Evolutionary conservation across 768 basidiomycete genomes (phyloP), one percentile per base, ranked within the genome.

Genomic region (Mrakia frigida): DNA sequence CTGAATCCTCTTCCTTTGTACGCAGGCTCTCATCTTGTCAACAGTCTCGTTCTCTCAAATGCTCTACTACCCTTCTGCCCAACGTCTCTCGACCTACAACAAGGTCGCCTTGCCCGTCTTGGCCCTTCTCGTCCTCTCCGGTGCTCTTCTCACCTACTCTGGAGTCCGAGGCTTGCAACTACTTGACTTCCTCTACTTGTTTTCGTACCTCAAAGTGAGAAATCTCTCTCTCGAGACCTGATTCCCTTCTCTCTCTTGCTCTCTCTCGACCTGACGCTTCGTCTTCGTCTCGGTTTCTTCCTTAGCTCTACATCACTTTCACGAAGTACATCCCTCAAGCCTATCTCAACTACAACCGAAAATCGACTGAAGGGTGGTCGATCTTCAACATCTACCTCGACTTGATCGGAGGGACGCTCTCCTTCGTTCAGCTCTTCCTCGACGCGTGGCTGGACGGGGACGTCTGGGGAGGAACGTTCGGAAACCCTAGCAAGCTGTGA

Each of bases 261-360:
- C 70, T 14, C 61, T 5, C 63, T 18, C 25, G 23, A 23, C 33
- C 70, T 52, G 50, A 11, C 73, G 23, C 28, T 46, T 3, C n/a
- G n/a, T n/a, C n/a, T 28, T 37, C 31, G n/a, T 31, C 43, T 81
- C 43, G 33, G 80, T 37, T 81, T 25, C 80, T 79, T 41, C 79
- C 84, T 77, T 84, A 85, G 77, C 81, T 85, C 21, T 81, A 81
- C 72, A 81, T 84, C 70, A 82, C 84, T 7, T 72, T 83, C 52
- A 79, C 82, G 43, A 86, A 86, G 79, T 85, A 83, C 70, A 67
- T 86, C 7, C 85, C 86, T 4, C 85, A 85, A 77, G 82, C 84
- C 7, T 73, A 79, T 59, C 73, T 85, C 16, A 86, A 86, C 77
- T 84, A 80, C 72, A 70, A 71, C 41, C 78, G 83, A 18, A 81